Evolutionary conservation across 2,329 filamentous ascomycete species (phyloP).

Genomic region (Knufia petricola): DNA sequence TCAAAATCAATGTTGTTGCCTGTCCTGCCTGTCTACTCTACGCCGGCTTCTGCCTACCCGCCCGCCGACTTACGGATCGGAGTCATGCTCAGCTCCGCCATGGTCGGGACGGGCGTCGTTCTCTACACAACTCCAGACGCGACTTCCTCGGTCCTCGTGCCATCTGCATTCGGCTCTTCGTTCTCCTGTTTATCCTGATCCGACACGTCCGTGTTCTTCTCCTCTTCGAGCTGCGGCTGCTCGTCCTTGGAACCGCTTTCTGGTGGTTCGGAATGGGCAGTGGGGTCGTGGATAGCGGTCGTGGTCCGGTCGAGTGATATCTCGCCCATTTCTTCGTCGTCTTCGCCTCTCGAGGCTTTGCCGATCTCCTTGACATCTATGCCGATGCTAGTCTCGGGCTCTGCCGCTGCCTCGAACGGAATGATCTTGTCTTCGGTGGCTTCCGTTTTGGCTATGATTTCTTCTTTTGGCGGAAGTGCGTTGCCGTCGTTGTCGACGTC

Average conservation of each 20-base stretch:
- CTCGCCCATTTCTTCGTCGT: constrained; percentile 11
- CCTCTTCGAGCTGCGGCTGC: background rate
- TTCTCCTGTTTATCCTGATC: background rate
- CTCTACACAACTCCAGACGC: background rate
- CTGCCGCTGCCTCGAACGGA: background rate
- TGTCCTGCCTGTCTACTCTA: too few relatives aligned
- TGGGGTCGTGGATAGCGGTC: background rate
- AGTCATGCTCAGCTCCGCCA: too few relatives aligned
- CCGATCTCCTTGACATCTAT: background rate
- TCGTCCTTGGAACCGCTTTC: background rate
- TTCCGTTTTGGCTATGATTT: background rate
- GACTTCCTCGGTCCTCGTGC: background rate
- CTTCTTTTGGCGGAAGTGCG: background rate
- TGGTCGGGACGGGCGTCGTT: too few relatives aligned
- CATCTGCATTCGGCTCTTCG: background rate
- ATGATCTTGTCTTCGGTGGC: background rate
- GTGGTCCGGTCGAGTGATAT: constrained; percentile 6
- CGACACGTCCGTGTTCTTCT: background rate
- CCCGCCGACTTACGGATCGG: too few relatives aligned
- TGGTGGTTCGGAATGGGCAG: too few relatives aligned
- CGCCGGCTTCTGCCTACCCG: too few relatives aligned
- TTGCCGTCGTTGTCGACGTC: constrained; percentile 7
- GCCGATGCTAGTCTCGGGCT: background rate
- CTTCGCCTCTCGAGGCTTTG: background rate
- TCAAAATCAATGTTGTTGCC: too few relatives aligned